Evolutionary conservation across 257 asterid species (phyloP).

Genomic region (Cordia subcordata): DNA sequence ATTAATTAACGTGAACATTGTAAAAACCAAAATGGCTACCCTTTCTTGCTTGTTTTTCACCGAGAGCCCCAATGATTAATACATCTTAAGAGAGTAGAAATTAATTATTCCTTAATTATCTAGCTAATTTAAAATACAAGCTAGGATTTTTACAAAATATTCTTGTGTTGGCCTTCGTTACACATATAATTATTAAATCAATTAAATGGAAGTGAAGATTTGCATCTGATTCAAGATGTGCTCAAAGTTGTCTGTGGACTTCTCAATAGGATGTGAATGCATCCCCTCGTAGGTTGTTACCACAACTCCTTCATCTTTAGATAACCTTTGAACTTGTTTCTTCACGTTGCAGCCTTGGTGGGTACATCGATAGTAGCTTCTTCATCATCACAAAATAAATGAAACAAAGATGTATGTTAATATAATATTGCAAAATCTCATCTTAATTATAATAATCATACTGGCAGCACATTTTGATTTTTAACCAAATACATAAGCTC

Average conservation of each 20-base stretch:
- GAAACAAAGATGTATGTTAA: background rate
- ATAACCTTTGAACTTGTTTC: constrained; percentile 29
- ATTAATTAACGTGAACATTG: too few relatives aligned
- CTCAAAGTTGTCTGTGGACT: constrained; percentile 25
- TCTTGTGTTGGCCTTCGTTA: too few relatives aligned
- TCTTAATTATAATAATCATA: background rate
- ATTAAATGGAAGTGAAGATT: constrained; percentile 13
- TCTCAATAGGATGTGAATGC: constrained; percentile 24
- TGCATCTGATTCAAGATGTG: constrained; percentile 26
- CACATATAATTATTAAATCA: background rate
- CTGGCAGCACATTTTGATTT: too few relatives aligned
- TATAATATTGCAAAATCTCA: background rate
- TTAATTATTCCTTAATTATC: too few relatives aligned
- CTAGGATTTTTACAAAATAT: too few relatives aligned
- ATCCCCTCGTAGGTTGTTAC: constrained; percentile 24
- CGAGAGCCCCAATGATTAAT: too few relatives aligned
- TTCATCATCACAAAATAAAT: background rate
- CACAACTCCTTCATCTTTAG: constrained; percentile 22
- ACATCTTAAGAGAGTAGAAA: too few relatives aligned
- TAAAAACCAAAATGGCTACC: too few relatives aligned
- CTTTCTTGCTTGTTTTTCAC: too few relatives aligned
- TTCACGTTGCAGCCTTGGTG: constrained; percentile 26
- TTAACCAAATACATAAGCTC: too few relatives aligned
- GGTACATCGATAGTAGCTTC: constrained; percentile 26
- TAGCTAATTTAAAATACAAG: too few relatives aligned